A percentile compares a stretch with the other conserved stretches of the same genome.
These are phyloP conservation scores for Tylopilus sp. DNA, from an alignment of 768 basidiomycete genomes.

Conservation along the genomic window DNA sequence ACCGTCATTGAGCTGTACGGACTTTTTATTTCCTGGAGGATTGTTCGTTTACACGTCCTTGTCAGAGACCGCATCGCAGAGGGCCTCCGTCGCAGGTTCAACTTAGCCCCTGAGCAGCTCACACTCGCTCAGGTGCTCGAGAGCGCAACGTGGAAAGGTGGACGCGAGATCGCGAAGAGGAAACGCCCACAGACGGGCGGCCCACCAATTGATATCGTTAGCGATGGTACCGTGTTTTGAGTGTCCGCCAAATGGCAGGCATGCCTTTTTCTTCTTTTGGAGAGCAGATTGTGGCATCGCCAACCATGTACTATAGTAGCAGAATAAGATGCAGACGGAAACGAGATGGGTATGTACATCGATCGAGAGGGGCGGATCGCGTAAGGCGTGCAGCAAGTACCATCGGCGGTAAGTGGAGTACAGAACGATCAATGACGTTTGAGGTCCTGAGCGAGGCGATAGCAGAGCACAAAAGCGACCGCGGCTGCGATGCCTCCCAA, in stretches of 20 bases:
- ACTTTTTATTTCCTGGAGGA: not conserved
- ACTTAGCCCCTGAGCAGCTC: conserved; percentile 25
- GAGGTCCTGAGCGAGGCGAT: conserved; percentile 52
- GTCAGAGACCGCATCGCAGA: conserved; percentile 76
- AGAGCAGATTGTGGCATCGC: not conserved
- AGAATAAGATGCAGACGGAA: not conserved
- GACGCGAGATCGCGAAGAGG: conserved; percentile 84
- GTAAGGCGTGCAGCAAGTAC: not conserved
- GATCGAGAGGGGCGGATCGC: not conserved
- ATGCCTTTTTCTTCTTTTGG: not conserved
- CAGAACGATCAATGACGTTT: conserved; percentile 27
- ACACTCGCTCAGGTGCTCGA: conserved; percentile 86
- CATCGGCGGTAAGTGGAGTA: not conserved
- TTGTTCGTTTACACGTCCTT: not conserved
- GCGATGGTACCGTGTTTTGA: conserved; percentile 34
- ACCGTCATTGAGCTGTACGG: conserved; percentile 85
- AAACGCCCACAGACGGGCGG: conserved; percentile 72
- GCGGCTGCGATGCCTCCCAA: conserved; percentile 55
- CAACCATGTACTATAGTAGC: not conserved
- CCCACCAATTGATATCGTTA: conserved; percentile 82
- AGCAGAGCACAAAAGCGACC: conserved; percentile 53
- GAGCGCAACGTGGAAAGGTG: conserved; percentile 96
- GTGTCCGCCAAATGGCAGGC: not conserved
- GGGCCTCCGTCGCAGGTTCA: conserved; percentile 59
- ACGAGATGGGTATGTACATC: not conserved